These are phyloP conservation scores for Daldinia loculata DNA, from an alignment of 495 filamentous ascomycete genomes.

Conservation along the genomic window DNA sequence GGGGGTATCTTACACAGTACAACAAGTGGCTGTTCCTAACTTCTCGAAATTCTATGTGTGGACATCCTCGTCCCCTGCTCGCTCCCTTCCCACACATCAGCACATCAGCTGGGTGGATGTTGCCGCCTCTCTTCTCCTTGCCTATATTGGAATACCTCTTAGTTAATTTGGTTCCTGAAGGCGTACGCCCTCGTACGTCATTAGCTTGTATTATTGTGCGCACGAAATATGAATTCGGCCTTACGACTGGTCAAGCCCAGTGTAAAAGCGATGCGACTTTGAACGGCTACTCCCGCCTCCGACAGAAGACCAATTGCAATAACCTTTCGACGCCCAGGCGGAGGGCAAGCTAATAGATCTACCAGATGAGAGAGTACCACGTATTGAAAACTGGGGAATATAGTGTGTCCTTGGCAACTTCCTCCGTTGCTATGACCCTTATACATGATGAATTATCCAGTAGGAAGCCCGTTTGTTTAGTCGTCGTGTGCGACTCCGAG, in stretches of 20 bases:
- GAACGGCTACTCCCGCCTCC: conserved; percentile 33
- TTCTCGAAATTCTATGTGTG: conserved; percentile 25
- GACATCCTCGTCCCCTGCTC: conserved; percentile 15
- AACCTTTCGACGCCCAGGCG: conserved; percentile 10
- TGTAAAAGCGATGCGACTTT: conserved; percentile 36
- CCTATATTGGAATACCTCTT: conserved; percentile 13
- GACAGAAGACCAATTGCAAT: conserved; percentile 4
- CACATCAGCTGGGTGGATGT: conserved; percentile 35
- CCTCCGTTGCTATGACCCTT: neutral
- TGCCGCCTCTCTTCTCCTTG: conserved; percentile 29
- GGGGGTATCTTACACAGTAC: conserved; percentile 40
- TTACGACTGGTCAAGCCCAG: conserved; percentile 24
- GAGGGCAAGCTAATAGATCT: conserved; percentile 17
- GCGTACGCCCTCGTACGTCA: conserved; percentile 35
- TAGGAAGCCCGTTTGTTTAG: conserved; percentile 3
- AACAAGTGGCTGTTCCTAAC: conserved; percentile 19
- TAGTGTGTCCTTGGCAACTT: neutral
- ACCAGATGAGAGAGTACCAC: conserved; percentile 9
- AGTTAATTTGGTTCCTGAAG: conserved; percentile 34
- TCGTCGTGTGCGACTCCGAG: conserved; percentile 4
- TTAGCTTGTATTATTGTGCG: conserved; percentile 28
- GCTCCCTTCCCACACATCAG: conserved; percentile 24
- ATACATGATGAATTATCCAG: neutral
- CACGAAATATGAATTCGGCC: conserved; percentile 3
- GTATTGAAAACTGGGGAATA: conserved; percentile 18